phyloP scores from a whole-genome alignment of 1,139 yeast species.

The Yamadazyma atlantica region DNA sequence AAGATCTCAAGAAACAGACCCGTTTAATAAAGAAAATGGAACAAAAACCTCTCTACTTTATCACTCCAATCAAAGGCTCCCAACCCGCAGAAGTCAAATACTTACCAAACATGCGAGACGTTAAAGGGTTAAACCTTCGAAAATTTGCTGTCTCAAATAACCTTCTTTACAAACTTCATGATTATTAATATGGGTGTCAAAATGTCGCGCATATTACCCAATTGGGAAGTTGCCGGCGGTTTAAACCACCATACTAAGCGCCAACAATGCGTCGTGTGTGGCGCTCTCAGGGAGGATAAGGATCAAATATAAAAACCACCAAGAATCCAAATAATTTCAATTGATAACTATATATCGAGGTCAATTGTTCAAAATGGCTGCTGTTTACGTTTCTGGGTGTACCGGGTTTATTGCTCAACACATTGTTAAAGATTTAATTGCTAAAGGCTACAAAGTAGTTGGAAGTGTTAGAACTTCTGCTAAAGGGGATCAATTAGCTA shows the following conservation, averaged over 20 bases:
- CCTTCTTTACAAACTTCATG: not conserved
- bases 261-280: no score
- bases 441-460: constrained; percentile 49
- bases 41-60: not conserved
- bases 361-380: constrained; percentile 9
- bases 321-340: no score
- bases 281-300: no score
- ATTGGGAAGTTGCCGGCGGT: no score
- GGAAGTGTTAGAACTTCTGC: constrained; percentile 58
- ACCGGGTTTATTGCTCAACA: constrained; percentile 40
- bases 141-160: not conserved
- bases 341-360: no score
- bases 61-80: not conserved
- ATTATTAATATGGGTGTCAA: not conserved
- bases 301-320: no score
- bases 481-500: constrained; percentile 46
- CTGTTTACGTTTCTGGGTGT: constrained; percentile 37
- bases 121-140: not conserved
- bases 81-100: not conserved
- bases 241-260: no score
- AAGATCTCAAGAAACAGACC: not conserved
- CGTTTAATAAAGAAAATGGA: not conserved
- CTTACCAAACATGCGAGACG: not conserved
- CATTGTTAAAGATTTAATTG: constrained; percentile 24
- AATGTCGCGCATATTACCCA: no score